Evolutionary conservation across 2,329 filamentous ascomycete species (phyloP).

Genomic region (Aspergillus aculeatinus): DNA sequence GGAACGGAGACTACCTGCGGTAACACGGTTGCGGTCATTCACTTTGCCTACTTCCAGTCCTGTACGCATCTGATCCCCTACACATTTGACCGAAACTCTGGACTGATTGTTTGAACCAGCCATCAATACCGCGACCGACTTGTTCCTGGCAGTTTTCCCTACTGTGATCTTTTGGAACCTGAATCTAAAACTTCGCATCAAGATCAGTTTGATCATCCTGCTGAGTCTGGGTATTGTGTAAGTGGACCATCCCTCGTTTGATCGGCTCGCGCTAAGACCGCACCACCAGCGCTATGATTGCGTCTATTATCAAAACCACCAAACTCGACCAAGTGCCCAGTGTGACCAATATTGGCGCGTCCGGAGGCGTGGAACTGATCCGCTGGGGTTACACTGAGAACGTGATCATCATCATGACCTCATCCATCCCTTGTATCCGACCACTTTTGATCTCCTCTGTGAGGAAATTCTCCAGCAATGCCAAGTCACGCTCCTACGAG

Average conservation of each 20-base stretch:
- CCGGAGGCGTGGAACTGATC: slow-evolving; percentile 27
- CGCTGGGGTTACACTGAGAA: slow-evolving; percentile 33
- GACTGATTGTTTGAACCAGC: slow-evolving; percentile 13
- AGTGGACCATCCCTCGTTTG: neutral
- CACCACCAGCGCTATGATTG: slow-evolving; percentile 27
- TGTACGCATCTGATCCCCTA: slow-evolving; percentile 14
- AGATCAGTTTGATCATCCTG: slow-evolving; percentile 28
- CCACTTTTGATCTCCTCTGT: slow-evolving; percentile 32
- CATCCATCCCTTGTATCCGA: slow-evolving; percentile 32
- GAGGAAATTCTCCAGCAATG: slow-evolving; percentile 29
- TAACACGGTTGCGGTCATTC: slow-evolving; percentile 20
- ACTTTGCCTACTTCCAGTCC: slow-evolving; percentile 32
- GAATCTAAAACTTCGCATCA: slow-evolving; percentile 30
- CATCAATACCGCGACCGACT: slow-evolving; percentile 29
- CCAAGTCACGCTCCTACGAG: slow-evolving; percentile 28
- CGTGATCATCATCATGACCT: slow-evolving; percentile 32
- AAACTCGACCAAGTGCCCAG: slow-evolving; percentile 27
- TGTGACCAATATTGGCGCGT: slow-evolving; percentile 27
- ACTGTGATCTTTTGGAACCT: slow-evolving; percentile 32
- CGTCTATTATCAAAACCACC: slow-evolving; percentile 34
- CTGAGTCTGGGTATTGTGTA: slow-evolving; percentile 31
- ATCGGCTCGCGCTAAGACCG: neutral
- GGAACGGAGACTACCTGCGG: slow-evolving; percentile 27
- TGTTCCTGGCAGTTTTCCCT: slow-evolving; percentile 32
- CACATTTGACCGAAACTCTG: neutral